Evolutionary conservation across 176 grass and related monocot species (phyloP), one percentile per base, ranked within the genome.

Genomic region (Guadua angustifolia): DNA sequence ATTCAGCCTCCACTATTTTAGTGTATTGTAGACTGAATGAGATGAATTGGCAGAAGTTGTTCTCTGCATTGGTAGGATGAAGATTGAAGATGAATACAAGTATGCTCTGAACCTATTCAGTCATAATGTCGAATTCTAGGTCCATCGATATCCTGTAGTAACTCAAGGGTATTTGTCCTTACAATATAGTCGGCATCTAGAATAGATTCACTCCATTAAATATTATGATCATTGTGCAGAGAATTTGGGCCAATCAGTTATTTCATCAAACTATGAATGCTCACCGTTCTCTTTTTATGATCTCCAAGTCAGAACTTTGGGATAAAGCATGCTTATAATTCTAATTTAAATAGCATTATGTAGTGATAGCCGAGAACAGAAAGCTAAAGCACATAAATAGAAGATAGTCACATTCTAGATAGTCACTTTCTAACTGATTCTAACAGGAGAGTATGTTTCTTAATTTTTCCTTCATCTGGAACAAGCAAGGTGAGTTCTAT

Each of bases 341-440:
- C 57, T 59, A 59, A 19, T 24, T 59, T n/a, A 12, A 24, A 59
- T 24, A 57, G 6, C 55, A 57, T 57, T 10, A 57, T 9, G 55
- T n/a, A n/a, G 19, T n/a, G 53, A n/a, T n/a, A n/a, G 8, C 19
- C 55, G 21, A 57, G 55, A 57, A 57, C 19, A 19, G 21, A 57
- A 19, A n/a, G n/a, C 19, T 57, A n/a, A 73, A 73, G 25, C 50
- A 50, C 45, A 73, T 32, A 71, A 72, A 73, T 29, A 73, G 24
- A 73, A 49, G 22, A 49, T 56, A n/a, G 53, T 19, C 53, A 21
- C 53, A n/a, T 21, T 8, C 17, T n/a, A n/a, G n/a, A n/a, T n/a
- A n/a, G n/a, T n/a, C n/a, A n/a, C n/a, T 55, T 4, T 51, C 16
- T 9, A 18, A 57, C 53, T 57, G 52, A 21, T 56, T 56, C 19